Percentiles rank a stretch among this genome's conserved stretches.
Evolutionary conservation across 345 rosid genomes (phyloP).

Genomic region (Moringa oleifera): DNA sequence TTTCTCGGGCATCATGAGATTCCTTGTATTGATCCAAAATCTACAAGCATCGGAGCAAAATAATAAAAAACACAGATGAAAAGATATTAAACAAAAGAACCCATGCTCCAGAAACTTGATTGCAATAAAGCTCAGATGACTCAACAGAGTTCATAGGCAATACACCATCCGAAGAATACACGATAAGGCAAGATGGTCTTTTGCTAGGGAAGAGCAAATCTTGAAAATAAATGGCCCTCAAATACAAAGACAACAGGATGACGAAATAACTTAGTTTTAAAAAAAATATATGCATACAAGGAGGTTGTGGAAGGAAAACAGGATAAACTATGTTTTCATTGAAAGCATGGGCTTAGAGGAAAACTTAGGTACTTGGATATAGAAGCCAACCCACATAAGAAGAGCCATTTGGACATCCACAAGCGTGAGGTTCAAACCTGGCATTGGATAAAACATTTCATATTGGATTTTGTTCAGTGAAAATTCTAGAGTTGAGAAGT

Average conservation of each 20-base stretch:
- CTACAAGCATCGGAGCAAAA: constrained; percentile 35
- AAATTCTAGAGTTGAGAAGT: not conserved
- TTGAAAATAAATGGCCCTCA: not conserved
- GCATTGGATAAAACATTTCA: not conserved
- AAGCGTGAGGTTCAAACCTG: constrained; percentile 2
- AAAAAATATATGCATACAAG: not conserved
- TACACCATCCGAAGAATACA: not conserved
- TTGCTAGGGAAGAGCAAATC: not conserved
- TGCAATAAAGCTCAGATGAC: not conserved
- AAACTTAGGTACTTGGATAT: not conserved
- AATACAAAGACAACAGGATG: not conserved
- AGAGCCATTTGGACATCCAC: not conserved
- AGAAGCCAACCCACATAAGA: not conserved
- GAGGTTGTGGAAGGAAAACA: not conserved
- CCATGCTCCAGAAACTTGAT: not conserved
- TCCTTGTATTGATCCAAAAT: constrained; percentile 87
- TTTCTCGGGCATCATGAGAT: constrained; percentile 60
- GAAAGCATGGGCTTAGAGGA: constrained; percentile 11
- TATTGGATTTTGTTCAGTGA: not conserved
- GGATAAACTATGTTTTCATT: not conserved
- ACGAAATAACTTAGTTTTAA: too few relatives aligned
- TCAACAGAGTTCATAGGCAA: not conserved
- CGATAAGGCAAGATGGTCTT: not conserved
- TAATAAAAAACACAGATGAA: constrained; percentile 6
- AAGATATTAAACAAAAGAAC: not conserved